phyloP scores from a whole-genome alignment of 129 eudicot genomes.

The Centaurea solstitialis region DNA sequence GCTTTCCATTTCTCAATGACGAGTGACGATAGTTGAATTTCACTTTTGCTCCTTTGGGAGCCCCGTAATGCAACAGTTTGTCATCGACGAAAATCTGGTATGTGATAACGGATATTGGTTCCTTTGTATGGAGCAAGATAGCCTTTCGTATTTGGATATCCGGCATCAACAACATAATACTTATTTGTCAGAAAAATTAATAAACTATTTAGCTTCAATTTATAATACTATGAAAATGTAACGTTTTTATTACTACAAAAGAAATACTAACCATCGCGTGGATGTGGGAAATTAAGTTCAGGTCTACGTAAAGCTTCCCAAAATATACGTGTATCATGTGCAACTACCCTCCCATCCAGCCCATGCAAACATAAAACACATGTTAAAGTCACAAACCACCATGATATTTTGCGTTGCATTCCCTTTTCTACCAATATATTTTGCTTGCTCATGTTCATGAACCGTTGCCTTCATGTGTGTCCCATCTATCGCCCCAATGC shows the following conservation, averaged over 20 bases:
- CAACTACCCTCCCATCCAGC: neutral
- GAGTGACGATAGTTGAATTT: too few relatives aligned
- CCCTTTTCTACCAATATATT: too few relatives aligned
- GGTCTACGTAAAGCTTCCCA: neutral
- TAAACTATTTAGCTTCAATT: too few relatives aligned
- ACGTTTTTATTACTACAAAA: neutral
- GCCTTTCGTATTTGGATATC: neutral
- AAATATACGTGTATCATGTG: neutral
- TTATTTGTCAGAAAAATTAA: neutral
- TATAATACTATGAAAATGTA: neutral
- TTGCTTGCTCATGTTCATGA: too few relatives aligned
- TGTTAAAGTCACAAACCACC: too few relatives aligned
- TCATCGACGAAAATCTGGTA: neutral
- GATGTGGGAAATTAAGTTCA: too few relatives aligned
- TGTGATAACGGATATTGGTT: neutral
- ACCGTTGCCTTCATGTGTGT: too few relatives aligned
- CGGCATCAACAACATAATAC: neutral
- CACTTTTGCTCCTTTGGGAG: too few relatives aligned
- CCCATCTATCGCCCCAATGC: too few relatives aligned
- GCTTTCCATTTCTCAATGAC: neutral
- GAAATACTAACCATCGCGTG: neutral
- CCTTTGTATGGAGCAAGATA: neutral
- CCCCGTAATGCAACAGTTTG: neutral
- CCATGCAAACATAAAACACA: too few relatives aligned
- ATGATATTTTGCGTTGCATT: too few relatives aligned